phyloP scores from a whole-genome alignment of 108 stramenopile genomes.

The Hondaea fermentalgiana region DNA sequence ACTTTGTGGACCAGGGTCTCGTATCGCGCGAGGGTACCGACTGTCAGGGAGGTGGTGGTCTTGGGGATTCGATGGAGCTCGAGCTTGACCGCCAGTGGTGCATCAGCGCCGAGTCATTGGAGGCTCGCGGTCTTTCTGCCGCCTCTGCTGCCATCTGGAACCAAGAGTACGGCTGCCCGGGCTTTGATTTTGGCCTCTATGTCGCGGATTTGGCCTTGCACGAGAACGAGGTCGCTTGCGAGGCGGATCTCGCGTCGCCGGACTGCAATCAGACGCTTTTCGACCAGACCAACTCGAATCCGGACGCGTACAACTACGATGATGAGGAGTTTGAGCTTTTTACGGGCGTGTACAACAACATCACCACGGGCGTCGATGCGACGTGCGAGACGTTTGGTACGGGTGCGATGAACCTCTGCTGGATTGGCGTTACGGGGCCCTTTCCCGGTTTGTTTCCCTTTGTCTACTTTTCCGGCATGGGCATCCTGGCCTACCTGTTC shows the following conservation, averaged over 20 bases:
- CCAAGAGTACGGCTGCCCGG: not conserved
- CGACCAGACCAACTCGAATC: not conserved
- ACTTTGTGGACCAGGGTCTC: not conserved
- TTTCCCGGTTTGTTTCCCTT: not conserved
- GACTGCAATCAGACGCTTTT: not conserved
- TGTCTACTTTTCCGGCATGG: not conserved
- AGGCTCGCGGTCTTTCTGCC: not conserved
- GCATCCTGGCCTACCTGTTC: not conserved
- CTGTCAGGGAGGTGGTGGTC: not conserved
- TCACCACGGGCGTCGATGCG: not conserved
- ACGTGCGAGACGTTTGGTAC: not conserved
- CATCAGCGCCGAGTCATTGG: not conserved
- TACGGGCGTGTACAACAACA: not conserved
- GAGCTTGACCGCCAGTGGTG: not conserved
- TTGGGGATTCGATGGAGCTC: not conserved
- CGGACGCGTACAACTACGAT: not conserved
- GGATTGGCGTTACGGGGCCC: not conserved
- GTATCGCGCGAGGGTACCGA: not conserved
- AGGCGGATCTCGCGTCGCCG: not conserved
- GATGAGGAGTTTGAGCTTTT: not conserved
- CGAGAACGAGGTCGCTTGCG: not conserved
- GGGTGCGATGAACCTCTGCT: not conserved
- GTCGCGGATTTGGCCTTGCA: not conserved
- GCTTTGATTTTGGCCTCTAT: not conserved
- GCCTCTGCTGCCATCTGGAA: not conserved